Conservation (phyloP, 768 basidiomycete species). For the Mycena amicta region DNA sequence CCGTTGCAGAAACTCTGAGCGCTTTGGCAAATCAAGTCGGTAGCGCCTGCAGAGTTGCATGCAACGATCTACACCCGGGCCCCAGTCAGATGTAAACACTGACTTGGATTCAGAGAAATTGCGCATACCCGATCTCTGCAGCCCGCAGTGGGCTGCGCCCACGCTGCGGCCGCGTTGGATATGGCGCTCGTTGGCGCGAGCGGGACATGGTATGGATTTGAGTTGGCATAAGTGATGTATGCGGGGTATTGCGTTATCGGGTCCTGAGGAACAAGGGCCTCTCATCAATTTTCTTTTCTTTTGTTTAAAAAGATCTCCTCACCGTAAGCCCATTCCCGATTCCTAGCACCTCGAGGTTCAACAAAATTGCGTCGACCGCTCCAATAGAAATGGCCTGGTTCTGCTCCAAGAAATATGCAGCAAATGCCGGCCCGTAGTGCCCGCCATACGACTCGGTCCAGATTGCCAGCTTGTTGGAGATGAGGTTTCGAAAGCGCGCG, state of each 20-base stretch:
- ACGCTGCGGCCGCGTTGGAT: not conserved
- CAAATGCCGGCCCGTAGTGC: slow-evolving; percentile 71
- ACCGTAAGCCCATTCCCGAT: slow-evolving; percentile 62
- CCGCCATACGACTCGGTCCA: slow-evolving; percentile 77
- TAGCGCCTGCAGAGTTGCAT: not conserved
- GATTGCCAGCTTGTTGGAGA: slow-evolving; percentile 49
- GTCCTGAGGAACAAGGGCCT: not conserved
- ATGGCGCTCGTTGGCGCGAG: not conserved
- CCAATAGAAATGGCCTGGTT: slow-evolving; percentile 57
- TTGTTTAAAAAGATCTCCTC: too few relatives aligned
- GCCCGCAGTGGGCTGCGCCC: not conserved
- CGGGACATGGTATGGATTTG: not conserved
- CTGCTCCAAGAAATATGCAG: slow-evolving; percentile 62
- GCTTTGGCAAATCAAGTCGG: not conserved
- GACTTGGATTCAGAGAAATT: not conserved
- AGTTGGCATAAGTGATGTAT: not conserved
- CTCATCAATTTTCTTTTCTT: too few relatives aligned
- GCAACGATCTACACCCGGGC: not conserved
- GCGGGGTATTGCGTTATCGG: not conserved
- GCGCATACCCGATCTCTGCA: not conserved
- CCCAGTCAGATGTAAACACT: not conserved
- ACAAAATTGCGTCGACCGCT: slow-evolving; percentile 42
- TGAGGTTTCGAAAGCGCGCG: slow-evolving; percentile 50
- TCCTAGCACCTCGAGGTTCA: slow-evolving; percentile 62
- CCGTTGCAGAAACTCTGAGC: not conserved